These are phyloP conservation scores for Cladobotryum protrusum DNA, from an alignment of 2,329 filamentous ascomycete genomes.

Conservation along the genomic window DNA sequence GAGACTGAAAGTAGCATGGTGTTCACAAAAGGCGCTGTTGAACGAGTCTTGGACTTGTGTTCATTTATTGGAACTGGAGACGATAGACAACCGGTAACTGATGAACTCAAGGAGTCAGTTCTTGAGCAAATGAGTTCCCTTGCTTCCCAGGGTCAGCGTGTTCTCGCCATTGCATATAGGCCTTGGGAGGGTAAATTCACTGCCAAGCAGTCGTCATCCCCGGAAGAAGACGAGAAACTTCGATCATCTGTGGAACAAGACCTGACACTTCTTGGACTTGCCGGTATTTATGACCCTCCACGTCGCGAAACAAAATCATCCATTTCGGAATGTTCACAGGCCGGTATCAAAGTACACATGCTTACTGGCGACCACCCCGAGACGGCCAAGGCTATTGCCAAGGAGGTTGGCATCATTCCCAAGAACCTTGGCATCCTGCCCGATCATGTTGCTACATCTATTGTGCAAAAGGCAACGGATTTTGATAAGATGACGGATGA, in stretches of 20 bases:
- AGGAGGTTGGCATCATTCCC: slow-evolving; percentile 71
- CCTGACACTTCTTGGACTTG: slow-evolving; percentile 71
- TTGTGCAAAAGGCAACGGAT: slow-evolving; percentile 69
- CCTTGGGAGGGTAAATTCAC: slow-evolving; percentile 47
- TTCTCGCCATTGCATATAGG: slow-evolving; percentile 64
- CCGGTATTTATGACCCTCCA: slow-evolving; percentile 81
- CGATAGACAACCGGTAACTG: slow-evolving; percentile 40
- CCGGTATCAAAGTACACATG: slow-evolving; percentile 78
- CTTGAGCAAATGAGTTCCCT: slow-evolving; percentile 52
- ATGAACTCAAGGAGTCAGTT: slow-evolving; percentile 43
- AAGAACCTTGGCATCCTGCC: slow-evolving; percentile 54
- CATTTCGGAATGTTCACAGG: slow-evolving; percentile 62
- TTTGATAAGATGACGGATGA: slow-evolving; percentile 72
- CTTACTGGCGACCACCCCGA: slow-evolving; percentile 76
- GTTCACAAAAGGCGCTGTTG: slow-evolving; percentile 58
- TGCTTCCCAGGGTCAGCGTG: slow-evolving; percentile 63
- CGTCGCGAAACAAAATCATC: slow-evolving; percentile 71
- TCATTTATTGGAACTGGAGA: slow-evolving; percentile 39
- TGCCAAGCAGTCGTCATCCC: slow-evolving; percentile 25
- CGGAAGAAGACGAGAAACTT: slow-evolving; percentile 36
- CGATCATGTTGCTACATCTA: slow-evolving; percentile 55
- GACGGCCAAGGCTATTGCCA: slow-evolving; percentile 71
- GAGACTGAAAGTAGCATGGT: slow-evolving; percentile 44
- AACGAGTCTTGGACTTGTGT: slow-evolving; percentile 54
- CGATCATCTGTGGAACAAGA: slow-evolving; percentile 60